phyloP scores from a whole-genome alignment of 208 protist species.

The Leishmania turanica region DNA sequence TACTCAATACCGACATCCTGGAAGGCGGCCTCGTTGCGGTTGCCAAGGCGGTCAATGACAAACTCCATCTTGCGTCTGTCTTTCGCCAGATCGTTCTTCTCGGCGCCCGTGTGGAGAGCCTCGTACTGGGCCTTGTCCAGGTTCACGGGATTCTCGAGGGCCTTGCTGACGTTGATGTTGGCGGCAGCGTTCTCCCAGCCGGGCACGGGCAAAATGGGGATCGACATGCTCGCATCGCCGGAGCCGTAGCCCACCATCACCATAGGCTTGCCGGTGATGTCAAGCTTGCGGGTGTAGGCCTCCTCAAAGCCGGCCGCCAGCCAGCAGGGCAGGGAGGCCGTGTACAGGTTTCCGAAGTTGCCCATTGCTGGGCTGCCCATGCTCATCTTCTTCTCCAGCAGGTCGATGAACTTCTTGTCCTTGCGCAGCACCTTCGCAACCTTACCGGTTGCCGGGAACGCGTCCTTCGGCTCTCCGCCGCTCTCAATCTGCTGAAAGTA shows the following conservation, averaged over 20 bases:
- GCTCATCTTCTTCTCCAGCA: conserved; percentile 88
- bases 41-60: conserved; percentile 79
- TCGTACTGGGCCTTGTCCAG: conserved; percentile 85
- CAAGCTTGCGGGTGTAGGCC: conserved; percentile 76
- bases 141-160: conserved; percentile 77
- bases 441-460: conserved; percentile 74
- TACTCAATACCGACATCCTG: conserved; percentile 93
- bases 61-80: conserved; percentile 75
- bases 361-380: conserved; percentile 84
- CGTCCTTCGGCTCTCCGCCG: conserved; percentile 71
- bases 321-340: conserved; percentile 91
- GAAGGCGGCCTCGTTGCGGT: conserved; percentile 82
- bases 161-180: conserved; percentile 75
- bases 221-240: conserved; percentile 86
- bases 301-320: conserved; percentile 89
- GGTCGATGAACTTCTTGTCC: conserved; percentile 75
- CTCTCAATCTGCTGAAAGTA: conserved; percentile 85
- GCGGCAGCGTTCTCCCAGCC: conserved; percentile 82
- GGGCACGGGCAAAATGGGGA: conserved; percentile 83
- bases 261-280: conserved; percentile 87
- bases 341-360: conserved; percentile 93
- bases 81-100: conserved; percentile 72
- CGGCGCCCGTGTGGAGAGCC: conserved; percentile 72
- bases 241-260: conserved; percentile 91
- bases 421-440: conserved; percentile 82